Base-by-base conservation (phyloP, 2,329 filamentous ascomycete genomes). In the Talaromyces albobiverticillius region DNA sequence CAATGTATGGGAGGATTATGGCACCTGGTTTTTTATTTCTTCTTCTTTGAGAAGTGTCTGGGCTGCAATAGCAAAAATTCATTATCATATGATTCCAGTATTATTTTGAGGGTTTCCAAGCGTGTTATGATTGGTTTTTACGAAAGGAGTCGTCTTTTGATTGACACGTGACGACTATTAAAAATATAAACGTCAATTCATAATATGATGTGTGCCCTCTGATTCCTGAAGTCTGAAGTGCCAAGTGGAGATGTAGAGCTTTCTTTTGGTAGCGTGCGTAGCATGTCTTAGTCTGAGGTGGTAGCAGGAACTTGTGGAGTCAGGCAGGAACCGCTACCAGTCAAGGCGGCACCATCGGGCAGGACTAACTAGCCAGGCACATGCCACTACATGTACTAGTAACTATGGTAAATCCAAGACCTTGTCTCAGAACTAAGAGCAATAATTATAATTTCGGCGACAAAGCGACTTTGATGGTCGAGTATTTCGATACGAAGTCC, bases 51-150 rank as follows among this genome's bases (percentile, higher is more conserved):
- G 48, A 29, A 32, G 5, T 13, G 36, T 46, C 53, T 51, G 47
- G 42, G 20, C 22, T 20, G 42, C 59, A 65, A 58, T 23, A 58
- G 64, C 60, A 49, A 49, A 49, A 49, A 31, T 22, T 32, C n/a
- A n/a, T 13, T 32, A 3, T 36, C 13, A 11, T 13, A 20, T 40
- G 16, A 20, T 40, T 20, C 36, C 18, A 11, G 18, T 40, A 40
- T 40, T 40, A 62, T 60, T 62, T 61, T 59, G 56, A 61, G 62
- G 46, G 34, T 48, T 60, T 61, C 55, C 57, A 67, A 40, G 62
- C 59, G 62, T 63, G 67, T 69, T 64, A 65, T 68, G 63, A 51
- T 51, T 42, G 38, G 11, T 34, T 60, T 61, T 61, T 61, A 64
- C 48, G 48, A 51, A 40, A 43, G 48, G 47, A 41, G 47, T 50